phyloP scores from a whole-genome alignment of 2,329 filamentous ascomycete species.

The Capronia americana region DNA sequence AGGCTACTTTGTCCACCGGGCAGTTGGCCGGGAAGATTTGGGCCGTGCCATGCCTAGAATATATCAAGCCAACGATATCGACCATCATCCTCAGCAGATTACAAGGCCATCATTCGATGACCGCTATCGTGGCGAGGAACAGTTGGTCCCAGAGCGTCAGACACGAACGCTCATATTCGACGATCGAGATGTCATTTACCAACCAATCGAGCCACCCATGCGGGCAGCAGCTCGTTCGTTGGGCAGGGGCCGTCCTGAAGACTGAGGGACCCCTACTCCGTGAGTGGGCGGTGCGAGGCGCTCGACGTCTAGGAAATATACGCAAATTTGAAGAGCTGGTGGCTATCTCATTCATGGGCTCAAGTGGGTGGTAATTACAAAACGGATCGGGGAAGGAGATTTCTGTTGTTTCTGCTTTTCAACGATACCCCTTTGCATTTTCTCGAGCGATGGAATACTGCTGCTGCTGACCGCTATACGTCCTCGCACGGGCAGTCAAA shows the following conservation, averaged over 20 bases:
- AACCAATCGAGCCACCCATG: constrained; percentile 16
- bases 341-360: neutral
- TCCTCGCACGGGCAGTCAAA: neutral
- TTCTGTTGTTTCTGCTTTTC: constrained; percentile 1
- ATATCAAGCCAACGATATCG: constrained; percentile 2
- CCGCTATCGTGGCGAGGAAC: constrained; percentile 9
- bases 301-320: neutral
- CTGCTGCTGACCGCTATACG: neutral
- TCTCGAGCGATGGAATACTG: neutral
- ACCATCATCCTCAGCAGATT: neutral
- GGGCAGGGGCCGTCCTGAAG: constrained; percentile 6
- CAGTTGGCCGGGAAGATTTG: constrained; percentile 6
- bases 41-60: neutral
- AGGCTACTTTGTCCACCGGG: constrained; percentile 1
- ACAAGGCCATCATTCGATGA: constrained; percentile 2
- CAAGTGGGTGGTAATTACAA: neutral
- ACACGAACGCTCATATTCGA: constrained; percentile 8
- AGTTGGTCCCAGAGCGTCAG: constrained; percentile 1
- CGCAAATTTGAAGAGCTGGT: neutral
- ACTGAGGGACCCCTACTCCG: neutral
- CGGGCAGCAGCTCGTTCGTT: constrained; percentile 8
- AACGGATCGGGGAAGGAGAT: neutral
- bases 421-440: constrained; percentile 5
- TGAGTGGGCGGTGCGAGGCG: neutral
- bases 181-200: constrained; percentile 19